phyloP scores from a whole-genome alignment of 805 yeast species.

The Monosporozyma yasuniensis region DNA sequence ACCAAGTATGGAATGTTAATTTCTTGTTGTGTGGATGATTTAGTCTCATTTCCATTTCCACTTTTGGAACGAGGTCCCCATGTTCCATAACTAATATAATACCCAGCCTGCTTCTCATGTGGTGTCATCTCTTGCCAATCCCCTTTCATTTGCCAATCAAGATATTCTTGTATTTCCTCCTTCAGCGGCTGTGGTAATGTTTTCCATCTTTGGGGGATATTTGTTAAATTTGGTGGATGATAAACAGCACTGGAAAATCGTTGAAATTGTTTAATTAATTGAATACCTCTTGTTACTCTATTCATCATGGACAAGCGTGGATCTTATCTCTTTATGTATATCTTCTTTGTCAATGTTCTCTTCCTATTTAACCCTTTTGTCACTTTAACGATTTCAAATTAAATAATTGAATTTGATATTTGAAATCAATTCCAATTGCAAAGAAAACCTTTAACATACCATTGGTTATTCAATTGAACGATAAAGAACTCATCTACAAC shows the following conservation, averaged over 20 bases:
- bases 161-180: slow-evolving; percentile 32
- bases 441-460: neutral
- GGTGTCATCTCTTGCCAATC: slow-evolving; percentile 27
- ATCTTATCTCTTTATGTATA: neutral
- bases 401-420: neutral
- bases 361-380: neutral
- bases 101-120: slow-evolving; percentile 26
- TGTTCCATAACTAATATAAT: slow-evolving; percentile 32
- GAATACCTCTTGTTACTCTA: neutral
- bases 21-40: neutral
- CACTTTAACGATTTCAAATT: neutral
- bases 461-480: neutral
- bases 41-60: too few species aligned
- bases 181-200: slow-evolving; percentile 26
- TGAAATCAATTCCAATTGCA: neutral
- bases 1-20: slow-evolving; percentile 9
- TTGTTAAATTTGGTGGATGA: slow-evolving; percentile 27
- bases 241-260: slow-evolving; percentile 4
- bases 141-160: slow-evolving; percentile 27
- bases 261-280: neutral
- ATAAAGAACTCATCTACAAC: neutral
- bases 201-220: slow-evolving; percentile 27
- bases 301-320: neutral
- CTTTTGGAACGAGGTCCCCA: slow-evolving; percentile 32
- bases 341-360: neutral